Evolutionary conservation across 257 asterid genomes (phyloP).

Genomic region (Paraleonurus japonicus): DNA sequence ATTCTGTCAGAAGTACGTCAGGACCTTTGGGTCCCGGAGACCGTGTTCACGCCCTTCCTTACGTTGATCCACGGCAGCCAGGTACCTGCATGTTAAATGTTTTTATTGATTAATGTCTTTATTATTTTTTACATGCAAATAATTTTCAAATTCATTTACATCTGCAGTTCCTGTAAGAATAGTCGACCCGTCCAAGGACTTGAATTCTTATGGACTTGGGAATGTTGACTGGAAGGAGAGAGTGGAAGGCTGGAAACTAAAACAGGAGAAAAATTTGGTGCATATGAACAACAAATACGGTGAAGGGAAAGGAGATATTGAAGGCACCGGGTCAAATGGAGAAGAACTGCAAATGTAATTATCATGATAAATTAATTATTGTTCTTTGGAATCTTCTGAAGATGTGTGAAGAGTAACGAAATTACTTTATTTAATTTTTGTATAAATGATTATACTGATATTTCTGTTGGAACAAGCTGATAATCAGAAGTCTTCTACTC

Average conservation of each 20-base stretch:
- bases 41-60: constrained; percentile 65
- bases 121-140: constrained; percentile 1
- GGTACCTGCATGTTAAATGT: constrained; percentile 38
- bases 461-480: neutral
- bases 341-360: constrained; percentile 77
- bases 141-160: constrained; percentile 8
- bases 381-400: neutral
- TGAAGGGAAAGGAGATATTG: constrained; percentile 64
- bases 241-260: constrained; percentile 84
- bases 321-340: constrained; percentile 77
- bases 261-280: constrained; percentile 64
- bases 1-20: constrained; percentile 87
- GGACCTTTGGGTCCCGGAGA: constrained; percentile 97
- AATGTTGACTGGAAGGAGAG: constrained; percentile 95
- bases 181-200: constrained; percentile 78
- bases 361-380: constrained; percentile 7
- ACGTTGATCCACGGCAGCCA: constrained; percentile 92
- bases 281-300: constrained; percentile 45
- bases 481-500: neutral
- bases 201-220: constrained; percentile 86
- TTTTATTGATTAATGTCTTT: neutral
- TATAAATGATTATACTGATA: neutral
- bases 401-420: neutral
- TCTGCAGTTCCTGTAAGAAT: constrained; percentile 84
- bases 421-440: neutral